Base-by-base conservation (phyloP, 768 basidiomycete genomes). In the Chiua virens region DNA sequence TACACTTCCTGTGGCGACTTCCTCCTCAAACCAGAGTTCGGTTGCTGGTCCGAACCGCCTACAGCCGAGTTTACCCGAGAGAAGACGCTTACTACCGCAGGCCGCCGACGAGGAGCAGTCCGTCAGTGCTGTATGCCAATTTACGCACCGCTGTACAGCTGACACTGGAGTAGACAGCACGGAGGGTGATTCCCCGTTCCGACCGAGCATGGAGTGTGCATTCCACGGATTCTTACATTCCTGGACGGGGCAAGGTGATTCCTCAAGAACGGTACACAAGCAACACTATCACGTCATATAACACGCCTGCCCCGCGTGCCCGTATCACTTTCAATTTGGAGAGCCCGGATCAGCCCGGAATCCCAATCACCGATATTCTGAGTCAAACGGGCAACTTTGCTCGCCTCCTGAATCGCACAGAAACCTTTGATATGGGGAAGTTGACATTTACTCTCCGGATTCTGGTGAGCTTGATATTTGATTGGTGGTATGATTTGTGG, bases 381-480 rank as follows among this genome's bases (percentile, higher is more conserved):
- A 78, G 79, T 8, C 57, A 45, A 27, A 39, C 64, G 74, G 77
- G 52, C 72, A 78, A 43, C 77, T 84, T 50, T 49, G 70, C 72
- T 59, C 75, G 79, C 32, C 74, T 90, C n/a, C 65, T 57, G 23
- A 71, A 74, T 50, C 76, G 80, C 20, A 81, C 86, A 47, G 77
- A 83, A 48, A 71, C 76, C 6, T 84, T 90, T 47, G 81, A 53
- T 49, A 79, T 82, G 32, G 79, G 83, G 34, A 87, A 86, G 13
- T 85, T 86, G 30, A 88, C 87, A 23, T 85, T 89, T 32, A 89
- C 86, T 2, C 80, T 90, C 43, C 80, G 88, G 37, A 71, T 89
- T 21, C 83, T 84, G 75, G 87, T 88, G 51, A 64, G 79, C 52
- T 40, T 27, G 3, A 13, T 18, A 37, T 42, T 17, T 34, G 25